A percentile compares a stretch with the other conserved stretches of the same genome.
phyloP scores from a whole-genome alignment of 805 yeast species.

The Candida suzukii region DNA sequence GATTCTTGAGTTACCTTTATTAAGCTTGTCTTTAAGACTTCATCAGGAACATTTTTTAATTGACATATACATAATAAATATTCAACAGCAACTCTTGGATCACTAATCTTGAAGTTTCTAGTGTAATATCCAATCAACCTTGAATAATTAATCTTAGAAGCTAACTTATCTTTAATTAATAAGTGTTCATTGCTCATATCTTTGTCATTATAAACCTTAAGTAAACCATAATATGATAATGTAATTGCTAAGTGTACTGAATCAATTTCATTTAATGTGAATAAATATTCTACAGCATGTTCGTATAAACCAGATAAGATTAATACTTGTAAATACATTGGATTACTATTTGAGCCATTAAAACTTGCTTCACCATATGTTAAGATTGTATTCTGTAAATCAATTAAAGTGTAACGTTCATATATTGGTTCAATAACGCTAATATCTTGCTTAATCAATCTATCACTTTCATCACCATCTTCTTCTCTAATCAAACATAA shows the following conservation, averaged over 20 bases:
- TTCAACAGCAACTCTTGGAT: conserved; percentile 89
- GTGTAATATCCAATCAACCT: conserved; percentile 74
- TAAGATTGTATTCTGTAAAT: conserved; percentile 64
- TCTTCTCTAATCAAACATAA: conserved; percentile 65
- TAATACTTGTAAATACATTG: conserved; percentile 67
- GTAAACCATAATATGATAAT: conserved; percentile 63
- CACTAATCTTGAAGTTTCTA: conserved; percentile 73
- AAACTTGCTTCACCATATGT: conserved; percentile 71
- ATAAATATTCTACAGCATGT: conserved; percentile 61
- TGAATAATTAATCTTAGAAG: conserved; percentile 38
- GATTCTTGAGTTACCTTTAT: conserved; percentile 65
- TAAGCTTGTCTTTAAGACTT: conserved; percentile 28
- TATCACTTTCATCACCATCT: conserved; percentile 15
- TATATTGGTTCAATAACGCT: conserved; percentile 42
- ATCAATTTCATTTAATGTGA: conserved; percentile 65
- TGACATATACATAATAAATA: conserved; percentile 69
- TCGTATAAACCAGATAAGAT: conserved; percentile 77
- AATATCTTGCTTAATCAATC: background rate
- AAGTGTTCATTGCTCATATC: conserved; percentile 1
- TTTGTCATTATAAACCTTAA: conserved; percentile 32
- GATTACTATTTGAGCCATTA: conserved; percentile 55
- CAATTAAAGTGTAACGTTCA: conserved; percentile 66
- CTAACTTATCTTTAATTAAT: conserved; percentile 27
- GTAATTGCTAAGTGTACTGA: conserved; percentile 87
- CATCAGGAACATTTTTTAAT: conserved; percentile 28